Conservation (phyloP, 2,329 filamentous ascomycete genomes). For the Davidsoniella virescens region DNA sequence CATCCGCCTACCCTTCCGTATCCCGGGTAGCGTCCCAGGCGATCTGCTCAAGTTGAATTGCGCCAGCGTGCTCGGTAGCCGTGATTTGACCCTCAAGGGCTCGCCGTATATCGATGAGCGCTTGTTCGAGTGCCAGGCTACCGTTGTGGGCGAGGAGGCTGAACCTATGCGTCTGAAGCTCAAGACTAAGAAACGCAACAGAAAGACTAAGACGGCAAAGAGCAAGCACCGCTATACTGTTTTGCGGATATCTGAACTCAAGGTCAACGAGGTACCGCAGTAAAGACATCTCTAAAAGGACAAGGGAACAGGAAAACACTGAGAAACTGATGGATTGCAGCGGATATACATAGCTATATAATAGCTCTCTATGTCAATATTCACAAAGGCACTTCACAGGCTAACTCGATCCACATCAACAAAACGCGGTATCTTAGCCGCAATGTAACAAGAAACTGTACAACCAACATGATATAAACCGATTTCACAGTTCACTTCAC, state of each 20-base stretch:
- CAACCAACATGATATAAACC: background rate
- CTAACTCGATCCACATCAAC: conserved; percentile 1
- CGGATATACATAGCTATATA: background rate
- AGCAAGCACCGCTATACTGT: conserved; percentile 90
- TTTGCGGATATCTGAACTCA: conserved; percentile 67
- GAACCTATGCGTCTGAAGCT: conserved; percentile 62
- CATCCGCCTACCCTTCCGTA: conserved; percentile 62
- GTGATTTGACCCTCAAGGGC: conserved; percentile 81
- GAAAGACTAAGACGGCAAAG: conserved; percentile 56
- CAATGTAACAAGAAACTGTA: conserved; percentile 12
- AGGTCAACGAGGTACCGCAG: conserved; percentile 30
- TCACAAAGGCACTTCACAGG: background rate
- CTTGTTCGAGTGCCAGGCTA: conserved; percentile 70
- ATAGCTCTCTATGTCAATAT: background rate
- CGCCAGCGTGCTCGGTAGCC: conserved; percentile 63
- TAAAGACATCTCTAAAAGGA: background rate
- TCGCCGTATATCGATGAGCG: conserved; percentile 67
- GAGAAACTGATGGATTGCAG: background rate
- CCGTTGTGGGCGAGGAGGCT: conserved; percentile 69
- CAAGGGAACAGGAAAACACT: background rate
- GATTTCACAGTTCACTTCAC: too few relatives aligned
- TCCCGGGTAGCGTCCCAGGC: conserved; percentile 60
- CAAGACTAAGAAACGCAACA: conserved; percentile 67
- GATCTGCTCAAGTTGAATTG: conserved; percentile 80
- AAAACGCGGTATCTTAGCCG: background rate